Evolutionary conservation across 2,329 filamentous ascomycete genomes (phyloP).

Genomic region (Rachicladosporium sp.): DNA sequence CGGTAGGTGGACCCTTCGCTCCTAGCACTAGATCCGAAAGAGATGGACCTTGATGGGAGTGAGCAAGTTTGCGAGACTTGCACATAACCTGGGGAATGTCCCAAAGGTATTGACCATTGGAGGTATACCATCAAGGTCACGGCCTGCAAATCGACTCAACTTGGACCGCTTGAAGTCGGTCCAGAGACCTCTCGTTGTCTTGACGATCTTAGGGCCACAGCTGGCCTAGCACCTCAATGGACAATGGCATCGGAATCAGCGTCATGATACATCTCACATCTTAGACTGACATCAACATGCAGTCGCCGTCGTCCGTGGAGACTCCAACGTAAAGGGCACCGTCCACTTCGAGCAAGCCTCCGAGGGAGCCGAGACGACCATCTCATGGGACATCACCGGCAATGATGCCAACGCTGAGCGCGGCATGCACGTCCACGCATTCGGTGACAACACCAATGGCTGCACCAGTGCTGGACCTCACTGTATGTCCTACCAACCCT

Average conservation of each 20-base stretch:
- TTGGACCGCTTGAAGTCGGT: too few relatives aligned
- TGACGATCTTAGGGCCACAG: too few relatives aligned
- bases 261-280: too few relatives aligned
- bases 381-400: conserved; percentile 86
- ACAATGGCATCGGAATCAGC: too few relatives aligned
- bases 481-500: conserved; percentile 41
- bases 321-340: conserved; percentile 88
- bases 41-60: conserved; percentile 16
- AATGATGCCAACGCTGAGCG: conserved; percentile 92
- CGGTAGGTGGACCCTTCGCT: conserved; percentile 47
- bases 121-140: too few relatives aligned
- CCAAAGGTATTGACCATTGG: too few relatives aligned
- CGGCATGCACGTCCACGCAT: conserved; percentile 97
- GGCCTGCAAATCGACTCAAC: too few relatives aligned
- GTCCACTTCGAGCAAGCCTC: conserved; percentile 87
- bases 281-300: conserved; percentile 5
- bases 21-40: too few relatives aligned
- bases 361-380: conserved; percentile 70
- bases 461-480: conserved; percentile 97
- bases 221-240: too few relatives aligned
- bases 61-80: conserved; percentile 21
- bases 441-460: conserved; percentile 99
- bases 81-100: too few relatives aligned
- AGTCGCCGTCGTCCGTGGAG: conserved; percentile 97
- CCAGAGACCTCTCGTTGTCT: too few relatives aligned